phyloP scores from a whole-genome alignment of 1,284 basidiomycete species.

The Cystobasidiaceae sp. region DNA sequence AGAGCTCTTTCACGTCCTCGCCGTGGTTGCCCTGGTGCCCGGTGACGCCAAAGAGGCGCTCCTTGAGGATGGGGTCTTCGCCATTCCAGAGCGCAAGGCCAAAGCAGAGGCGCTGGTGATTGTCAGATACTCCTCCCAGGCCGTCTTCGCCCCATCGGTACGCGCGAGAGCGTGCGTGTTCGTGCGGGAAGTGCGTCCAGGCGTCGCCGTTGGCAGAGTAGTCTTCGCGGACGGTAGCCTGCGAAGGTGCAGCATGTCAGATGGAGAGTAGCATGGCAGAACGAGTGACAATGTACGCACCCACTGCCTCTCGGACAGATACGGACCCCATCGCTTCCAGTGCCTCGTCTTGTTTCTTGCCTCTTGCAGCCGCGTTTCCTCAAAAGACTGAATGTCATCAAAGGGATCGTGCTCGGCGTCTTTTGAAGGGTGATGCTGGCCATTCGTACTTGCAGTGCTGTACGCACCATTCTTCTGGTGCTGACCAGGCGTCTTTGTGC shows the following conservation, averaged over 20 bases:
- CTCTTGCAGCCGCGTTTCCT: slow-evolving; percentile 49
- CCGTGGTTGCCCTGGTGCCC: slow-evolving; percentile 94
- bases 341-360: slow-evolving; percentile 67
- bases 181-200: slow-evolving; percentile 96
- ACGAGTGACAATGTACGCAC: too few species aligned
- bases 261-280: too few species aligned
- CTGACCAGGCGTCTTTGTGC: slow-evolving; percentile 34
- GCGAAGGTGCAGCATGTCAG: slow-evolving; percentile 19
- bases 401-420: slow-evolving; percentile 35
- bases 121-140: slow-evolving; percentile 91
- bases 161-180: slow-evolving; percentile 84
- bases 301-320: slow-evolving; percentile 96
- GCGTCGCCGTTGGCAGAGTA: slow-evolving; percentile 95
- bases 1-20: slow-evolving; percentile 96
- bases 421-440: neutral
- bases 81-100: slow-evolving; percentile 91
- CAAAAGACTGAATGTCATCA: slow-evolving; percentile 49
- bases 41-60: slow-evolving; percentile 87
- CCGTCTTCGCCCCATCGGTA: slow-evolving; percentile 99
- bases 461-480: neutral
- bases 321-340: slow-evolving; percentile 99
- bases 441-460: too few species aligned
- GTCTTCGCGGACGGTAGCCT: slow-evolving; percentile 97
- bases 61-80: slow-evolving; percentile 89
- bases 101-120: slow-evolving; percentile 89